Evolutionary conservation across 2,329 filamentous ascomycete species (phyloP).

Genomic region (Delphinella strobiligena): DNA sequence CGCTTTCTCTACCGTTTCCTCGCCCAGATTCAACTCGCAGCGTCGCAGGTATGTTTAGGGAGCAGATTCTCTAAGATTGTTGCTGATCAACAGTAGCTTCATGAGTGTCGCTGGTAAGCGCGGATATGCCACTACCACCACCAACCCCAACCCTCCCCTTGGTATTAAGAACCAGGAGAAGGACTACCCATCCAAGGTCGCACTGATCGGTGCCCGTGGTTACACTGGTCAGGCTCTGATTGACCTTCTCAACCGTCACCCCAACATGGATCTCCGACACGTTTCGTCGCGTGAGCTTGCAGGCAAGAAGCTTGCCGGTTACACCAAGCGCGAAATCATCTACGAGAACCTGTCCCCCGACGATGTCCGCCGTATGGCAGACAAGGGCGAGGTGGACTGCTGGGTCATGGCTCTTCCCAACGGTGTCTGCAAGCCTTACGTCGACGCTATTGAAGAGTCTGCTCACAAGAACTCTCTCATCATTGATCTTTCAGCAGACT

Average conservation of each 20-base stretch:
- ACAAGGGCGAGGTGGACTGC: constrained; percentile 75
- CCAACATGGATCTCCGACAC: constrained; percentile 77
- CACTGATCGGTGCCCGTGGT: constrained; percentile 80
- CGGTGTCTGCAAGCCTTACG: constrained; percentile 84
- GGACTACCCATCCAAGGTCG: constrained; percentile 64
- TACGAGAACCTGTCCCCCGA: constrained; percentile 86
- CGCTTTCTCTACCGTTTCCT: constrained; percentile 51
- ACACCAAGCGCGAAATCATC: constrained; percentile 79
- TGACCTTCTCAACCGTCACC: constrained; percentile 74
- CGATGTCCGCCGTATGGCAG: constrained; percentile 74
- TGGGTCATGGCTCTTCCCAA: constrained; percentile 98
- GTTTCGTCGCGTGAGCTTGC: constrained; percentile 88
- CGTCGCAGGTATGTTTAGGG: constrained; percentile 6
- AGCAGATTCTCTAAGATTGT: neutral
- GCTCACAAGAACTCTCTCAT: constrained; percentile 61
- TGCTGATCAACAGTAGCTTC: too few species aligned
- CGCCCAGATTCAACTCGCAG: constrained; percentile 12
- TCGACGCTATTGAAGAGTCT: constrained; percentile 71
- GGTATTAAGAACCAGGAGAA: constrained; percentile 82
- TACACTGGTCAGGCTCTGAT: constrained; percentile 92
- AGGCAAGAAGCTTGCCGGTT: constrained; percentile 77
- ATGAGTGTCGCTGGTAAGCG: constrained; percentile 22
- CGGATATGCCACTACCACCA: constrained; percentile 51
- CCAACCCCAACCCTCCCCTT: constrained; percentile 81
- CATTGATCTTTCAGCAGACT: constrained; percentile 92